These are phyloP conservation scores for Neurospora sp. DNA, from an alignment of 495 filamentous ascomycete genomes.

Conservation along the genomic window DNA sequence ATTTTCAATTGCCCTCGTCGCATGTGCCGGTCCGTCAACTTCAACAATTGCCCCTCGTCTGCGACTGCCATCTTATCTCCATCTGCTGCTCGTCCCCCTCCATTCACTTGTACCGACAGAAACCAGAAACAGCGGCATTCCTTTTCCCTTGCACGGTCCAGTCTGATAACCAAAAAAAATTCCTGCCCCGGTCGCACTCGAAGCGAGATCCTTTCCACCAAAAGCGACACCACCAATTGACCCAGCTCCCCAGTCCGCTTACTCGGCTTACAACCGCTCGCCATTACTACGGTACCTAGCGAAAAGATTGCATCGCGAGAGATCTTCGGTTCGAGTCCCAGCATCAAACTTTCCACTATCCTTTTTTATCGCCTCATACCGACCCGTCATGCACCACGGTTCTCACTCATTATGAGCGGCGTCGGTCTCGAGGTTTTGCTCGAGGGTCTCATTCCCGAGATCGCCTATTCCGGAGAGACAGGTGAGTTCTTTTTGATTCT, in stretches of 20 bases:
- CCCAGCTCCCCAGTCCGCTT: background rate
- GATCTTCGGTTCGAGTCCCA: constrained; percentile 1
- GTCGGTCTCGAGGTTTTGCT: constrained; percentile 60
- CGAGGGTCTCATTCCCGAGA: constrained; percentile 58
- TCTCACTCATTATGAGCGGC: constrained; percentile 43
- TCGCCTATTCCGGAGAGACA: constrained; percentile 55
- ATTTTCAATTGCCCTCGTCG: background rate
- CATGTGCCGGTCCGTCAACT: background rate
- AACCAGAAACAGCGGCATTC: background rate
- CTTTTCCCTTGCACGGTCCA: background rate
- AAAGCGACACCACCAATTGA: background rate
- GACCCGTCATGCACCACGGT: background rate
- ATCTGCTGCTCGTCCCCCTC: background rate
- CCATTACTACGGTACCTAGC: background rate
- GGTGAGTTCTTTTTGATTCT: constrained; percentile 43
- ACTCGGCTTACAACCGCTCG: background rate
- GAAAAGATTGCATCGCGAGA: background rate
- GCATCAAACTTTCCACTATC: background rate
- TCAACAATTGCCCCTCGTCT: background rate
- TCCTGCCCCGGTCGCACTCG: background rate
- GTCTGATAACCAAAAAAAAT: background rate
- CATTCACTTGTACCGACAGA: background rate
- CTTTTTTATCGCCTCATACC: constrained; percentile 2
- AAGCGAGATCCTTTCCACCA: background rate
- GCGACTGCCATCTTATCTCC: background rate